phyloP scores from a whole-genome alignment of 2,329 filamentous ascomycete genomes.

The Thermoascus crustaceus region DNA sequence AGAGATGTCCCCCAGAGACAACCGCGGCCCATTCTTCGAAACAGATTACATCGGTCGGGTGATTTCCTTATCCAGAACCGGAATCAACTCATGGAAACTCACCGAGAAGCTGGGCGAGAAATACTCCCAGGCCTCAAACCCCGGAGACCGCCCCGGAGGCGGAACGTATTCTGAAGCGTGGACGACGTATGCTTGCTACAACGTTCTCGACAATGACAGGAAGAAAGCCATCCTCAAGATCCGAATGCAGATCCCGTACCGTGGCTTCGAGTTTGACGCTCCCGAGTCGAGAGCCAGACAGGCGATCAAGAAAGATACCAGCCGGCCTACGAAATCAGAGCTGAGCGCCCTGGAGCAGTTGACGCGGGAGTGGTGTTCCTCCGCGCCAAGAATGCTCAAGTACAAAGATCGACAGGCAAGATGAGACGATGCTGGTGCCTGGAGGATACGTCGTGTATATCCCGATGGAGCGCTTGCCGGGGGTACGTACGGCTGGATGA shows the following conservation, averaged over 20 bases:
- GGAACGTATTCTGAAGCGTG: neutral
- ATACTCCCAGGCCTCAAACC: too few species aligned
- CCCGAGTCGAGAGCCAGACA: neutral
- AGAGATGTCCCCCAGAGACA: too few species aligned
- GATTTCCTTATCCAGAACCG: too few species aligned
- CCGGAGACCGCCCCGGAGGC: neutral
- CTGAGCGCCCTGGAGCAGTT: neutral
- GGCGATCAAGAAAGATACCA: neutral
- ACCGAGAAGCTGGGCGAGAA: neutral
- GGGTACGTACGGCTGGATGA: conserved; percentile 1
- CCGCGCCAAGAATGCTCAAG: neutral
- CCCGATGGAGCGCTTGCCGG: conserved; percentile 9
- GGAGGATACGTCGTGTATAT: conserved; percentile 6
- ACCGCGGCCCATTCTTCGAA: too few species aligned
- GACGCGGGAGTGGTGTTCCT: neutral
- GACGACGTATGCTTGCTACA: neutral
- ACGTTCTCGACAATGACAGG: neutral
- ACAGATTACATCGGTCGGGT: too few species aligned
- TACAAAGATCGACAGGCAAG: neutral
- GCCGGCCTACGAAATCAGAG: neutral
- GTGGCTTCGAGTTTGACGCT: neutral
- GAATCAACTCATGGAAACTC: too few species aligned
- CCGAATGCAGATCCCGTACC: neutral
- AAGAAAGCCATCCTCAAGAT: neutral
- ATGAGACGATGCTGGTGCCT: conserved; percentile 4